Conservation (phyloP, 2,329 filamentous ascomycete species). For the Triangularia verruculosa region DNA sequence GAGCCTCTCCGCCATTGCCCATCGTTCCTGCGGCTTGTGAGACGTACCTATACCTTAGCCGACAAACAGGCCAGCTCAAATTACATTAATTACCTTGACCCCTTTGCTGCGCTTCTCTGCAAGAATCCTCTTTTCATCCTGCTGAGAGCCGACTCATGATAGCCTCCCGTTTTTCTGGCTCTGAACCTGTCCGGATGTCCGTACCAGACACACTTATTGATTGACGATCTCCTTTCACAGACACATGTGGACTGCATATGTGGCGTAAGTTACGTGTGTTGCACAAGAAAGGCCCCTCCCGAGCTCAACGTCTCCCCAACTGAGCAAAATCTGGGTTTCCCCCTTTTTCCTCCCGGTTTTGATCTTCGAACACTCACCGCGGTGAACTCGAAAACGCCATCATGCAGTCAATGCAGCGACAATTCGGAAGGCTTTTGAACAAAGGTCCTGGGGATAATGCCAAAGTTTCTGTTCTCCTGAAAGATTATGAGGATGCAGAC, state of each 20-base stretch:
- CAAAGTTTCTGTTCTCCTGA: conserved; percentile 70
- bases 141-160: not conserved
- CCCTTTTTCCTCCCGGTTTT: not conserved
- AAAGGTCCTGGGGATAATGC: conserved; percentile 70
- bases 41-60: not conserved
- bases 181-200: not conserved
- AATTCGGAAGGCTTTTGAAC: conserved; percentile 69
- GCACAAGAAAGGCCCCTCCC: not conserved
- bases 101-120: not conserved
- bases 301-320: not conserved
- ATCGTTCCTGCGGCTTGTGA: not conserved
- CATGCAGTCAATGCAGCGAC: conserved; percentile 72
- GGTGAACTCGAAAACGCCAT: conserved; percentile 26
- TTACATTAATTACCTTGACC: conserved; percentile 1
- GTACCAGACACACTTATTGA: not conserved
- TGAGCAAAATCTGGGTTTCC: not conserved
- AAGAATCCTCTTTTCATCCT: not conserved
- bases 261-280: not conserved
- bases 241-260: not conserved
- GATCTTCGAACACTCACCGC: not conserved
- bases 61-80: conserved; percentile 2
- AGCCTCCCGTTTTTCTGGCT: not conserved
- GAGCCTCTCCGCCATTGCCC: not conserved
- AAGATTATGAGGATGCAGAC: conserved; percentile 79
- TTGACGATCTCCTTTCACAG: not conserved